Evolutionary conservation across 345 rosid species (phyloP).

Genomic region (Arabidopsis suecica): DNA sequence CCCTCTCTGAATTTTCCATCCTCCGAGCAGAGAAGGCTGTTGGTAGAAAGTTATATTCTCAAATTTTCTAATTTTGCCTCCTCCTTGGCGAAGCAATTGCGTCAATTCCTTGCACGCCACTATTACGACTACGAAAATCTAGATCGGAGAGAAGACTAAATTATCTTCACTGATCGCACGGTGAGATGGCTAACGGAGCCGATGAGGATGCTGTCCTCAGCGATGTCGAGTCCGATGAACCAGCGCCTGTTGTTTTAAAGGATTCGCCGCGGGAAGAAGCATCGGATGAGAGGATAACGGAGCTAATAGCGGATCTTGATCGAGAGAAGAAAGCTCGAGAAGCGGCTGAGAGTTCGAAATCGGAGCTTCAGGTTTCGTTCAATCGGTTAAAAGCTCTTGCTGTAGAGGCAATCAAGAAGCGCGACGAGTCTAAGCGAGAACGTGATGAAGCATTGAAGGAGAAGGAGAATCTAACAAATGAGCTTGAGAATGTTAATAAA

Average conservation of each 20-base stretch:
- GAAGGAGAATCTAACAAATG: conserved; percentile 59
- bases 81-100: conserved; percentile 21
- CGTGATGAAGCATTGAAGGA: conserved; percentile 80
- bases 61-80: conserved; percentile 5
- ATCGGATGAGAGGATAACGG: conserved; percentile 59
- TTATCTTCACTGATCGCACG: conserved; percentile 17
- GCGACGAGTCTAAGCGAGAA: conserved; percentile 75
- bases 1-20: background rate
- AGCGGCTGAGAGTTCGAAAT: conserved; percentile 72
- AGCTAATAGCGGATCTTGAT: conserved; percentile 79
- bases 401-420: conserved; percentile 85
- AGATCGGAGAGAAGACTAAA: conserved; percentile 24
- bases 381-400: conserved; percentile 74
- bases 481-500: conserved; percentile 56
- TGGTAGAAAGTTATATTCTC: conserved; percentile 2
- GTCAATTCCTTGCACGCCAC: conserved; percentile 26
- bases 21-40: background rate
- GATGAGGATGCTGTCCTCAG: conserved; percentile 85
- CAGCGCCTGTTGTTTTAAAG: conserved; percentile 51
- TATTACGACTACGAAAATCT: background rate
- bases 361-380: conserved; percentile 69
- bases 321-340: conserved; percentile 88
- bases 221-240: conserved; percentile 87
- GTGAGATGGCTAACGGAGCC: conserved; percentile 57
- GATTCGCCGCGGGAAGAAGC: conserved; percentile 54